Evolutionary conservation across 352 stramenopile species (phyloP).

Genomic region (Aphanomyces stellatus): DNA sequence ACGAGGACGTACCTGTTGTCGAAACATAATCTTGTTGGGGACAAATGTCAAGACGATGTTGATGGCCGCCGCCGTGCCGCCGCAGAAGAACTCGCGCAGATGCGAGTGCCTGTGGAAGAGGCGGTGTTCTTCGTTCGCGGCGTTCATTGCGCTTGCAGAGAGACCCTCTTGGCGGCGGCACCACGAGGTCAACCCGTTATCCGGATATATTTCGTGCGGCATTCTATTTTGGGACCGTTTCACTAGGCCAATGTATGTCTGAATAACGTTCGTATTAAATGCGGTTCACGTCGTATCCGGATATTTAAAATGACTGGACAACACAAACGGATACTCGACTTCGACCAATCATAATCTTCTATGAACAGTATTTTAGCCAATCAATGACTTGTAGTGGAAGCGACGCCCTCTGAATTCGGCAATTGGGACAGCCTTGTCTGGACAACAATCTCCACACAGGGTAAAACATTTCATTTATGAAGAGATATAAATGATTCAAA

Average conservation of each 20-base stretch:
- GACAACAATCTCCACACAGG: no score
- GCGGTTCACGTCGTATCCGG: background rate
- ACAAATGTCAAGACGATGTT: constrained; percentile 85
- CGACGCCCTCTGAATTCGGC: no score
- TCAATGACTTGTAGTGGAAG: no score
- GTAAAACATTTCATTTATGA: no score
- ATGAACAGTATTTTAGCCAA: no score
- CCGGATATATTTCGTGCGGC: no score
- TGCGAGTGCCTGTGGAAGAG: constrained; percentile 57
- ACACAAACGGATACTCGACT: background rate
- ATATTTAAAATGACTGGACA: background rate
- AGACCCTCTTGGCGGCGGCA: background rate
- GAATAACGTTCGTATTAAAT: background rate
- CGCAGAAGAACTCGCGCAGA: constrained; percentile 72
- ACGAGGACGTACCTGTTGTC: constrained; percentile 63
- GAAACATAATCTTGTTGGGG: constrained; percentile 88
- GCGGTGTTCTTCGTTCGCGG: background rate
- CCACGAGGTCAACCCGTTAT: background rate
- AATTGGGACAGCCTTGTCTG: no score
- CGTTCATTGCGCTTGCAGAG: background rate
- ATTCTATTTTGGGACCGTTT: no score
- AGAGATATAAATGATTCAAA: no score
- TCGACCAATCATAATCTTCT: background rate
- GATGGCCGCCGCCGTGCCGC: constrained; percentile 68
- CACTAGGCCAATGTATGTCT: background rate